Percentiles rank a stretch among this genome's conserved stretches.
These are phyloP conservation scores for Solanum aculeatissimum DNA, from an alignment of 305 asterid species.

Conservation along the genomic window DNA sequence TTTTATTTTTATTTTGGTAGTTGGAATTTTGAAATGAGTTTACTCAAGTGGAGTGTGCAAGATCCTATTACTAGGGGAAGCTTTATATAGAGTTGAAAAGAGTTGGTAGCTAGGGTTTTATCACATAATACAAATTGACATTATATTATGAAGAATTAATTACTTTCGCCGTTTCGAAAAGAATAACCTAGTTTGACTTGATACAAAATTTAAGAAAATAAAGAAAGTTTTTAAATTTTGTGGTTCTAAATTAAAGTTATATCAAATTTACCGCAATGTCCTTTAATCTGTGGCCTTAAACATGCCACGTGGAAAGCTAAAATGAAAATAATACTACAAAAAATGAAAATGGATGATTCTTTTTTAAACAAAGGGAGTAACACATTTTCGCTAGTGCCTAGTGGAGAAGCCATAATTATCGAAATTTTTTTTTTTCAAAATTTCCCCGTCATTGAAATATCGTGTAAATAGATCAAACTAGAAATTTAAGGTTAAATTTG, in stretches of 20 bases:
- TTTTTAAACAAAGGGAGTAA: too few relatives aligned
- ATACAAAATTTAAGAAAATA: too few relatives aligned
- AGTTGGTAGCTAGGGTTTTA: not conserved
- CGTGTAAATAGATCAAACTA: not conserved
- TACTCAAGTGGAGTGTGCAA: not conserved
- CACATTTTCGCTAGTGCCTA: not conserved
- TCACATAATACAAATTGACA: not conserved
- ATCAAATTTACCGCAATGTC: too few relatives aligned
- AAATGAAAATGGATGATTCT: too few relatives aligned
- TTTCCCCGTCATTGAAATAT: not conserved
- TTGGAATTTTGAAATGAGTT: not conserved
- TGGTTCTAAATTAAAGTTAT: too few relatives aligned
- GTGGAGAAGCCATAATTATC: not conserved
- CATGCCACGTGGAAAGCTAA: too few relatives aligned
- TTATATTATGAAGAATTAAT: not conserved
- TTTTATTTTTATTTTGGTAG: not conserved
- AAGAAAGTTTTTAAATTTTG: too few relatives aligned
- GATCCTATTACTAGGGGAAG: not conserved
- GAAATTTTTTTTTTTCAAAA: not conserved
- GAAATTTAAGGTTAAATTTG: not conserved
- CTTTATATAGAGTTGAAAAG: slow-evolving; percentile 1
- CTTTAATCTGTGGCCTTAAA: too few relatives aligned
- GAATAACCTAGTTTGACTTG: too few relatives aligned
- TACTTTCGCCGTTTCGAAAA: not conserved
- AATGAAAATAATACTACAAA: too few relatives aligned